A percentile compares a stretch with the other conserved stretches of the same genome.
These are phyloP conservation scores for Kwoniella dejecticola DNA, from an alignment of 768 basidiomycete species.

Conservation along the genomic window DNA sequence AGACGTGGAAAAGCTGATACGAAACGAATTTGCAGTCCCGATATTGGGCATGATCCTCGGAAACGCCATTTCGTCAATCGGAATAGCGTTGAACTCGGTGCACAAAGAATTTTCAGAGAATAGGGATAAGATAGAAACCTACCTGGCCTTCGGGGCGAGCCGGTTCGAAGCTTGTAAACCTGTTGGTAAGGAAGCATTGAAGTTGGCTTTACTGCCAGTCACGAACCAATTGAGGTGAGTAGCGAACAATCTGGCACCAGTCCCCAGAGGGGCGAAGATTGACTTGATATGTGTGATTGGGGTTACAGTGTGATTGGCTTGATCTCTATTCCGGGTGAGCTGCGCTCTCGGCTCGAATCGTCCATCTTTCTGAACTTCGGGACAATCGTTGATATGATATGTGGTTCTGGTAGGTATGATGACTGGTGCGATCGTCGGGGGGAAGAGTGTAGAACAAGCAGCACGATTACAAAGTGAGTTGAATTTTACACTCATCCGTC, in stretches of 20 bases:
- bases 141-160: conserved; percentile 81
- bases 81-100: conserved; percentile 67
- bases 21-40: conserved; percentile 62
- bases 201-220: conserved; percentile 74
- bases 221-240: conserved; percentile 77
- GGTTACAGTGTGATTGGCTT: conserved; percentile 54
- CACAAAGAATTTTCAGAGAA: conserved; percentile 79
- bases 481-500: too few species aligned
- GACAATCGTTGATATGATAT: too few species aligned
- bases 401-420: too few species aligned
- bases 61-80: conserved; percentile 72
- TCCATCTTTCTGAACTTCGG: background rate
- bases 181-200: conserved; percentile 74
- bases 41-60: conserved; percentile 86
- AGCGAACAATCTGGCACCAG: too few species aligned
- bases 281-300: too few species aligned
- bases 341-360: too few species aligned
- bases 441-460: conserved; percentile 79
- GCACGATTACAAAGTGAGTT: conserved; percentile 73
- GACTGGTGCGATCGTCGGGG: conserved; percentile 87
- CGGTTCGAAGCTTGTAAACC: conserved; percentile 81
- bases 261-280: too few species aligned
- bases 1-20: background rate
- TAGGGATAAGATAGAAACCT: conserved; percentile 79
- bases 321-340: conserved; percentile 55